Evolutionary conservation across 306 rosid species (phyloP).

Genomic region (Sphenostylis stenocarpa): DNA sequence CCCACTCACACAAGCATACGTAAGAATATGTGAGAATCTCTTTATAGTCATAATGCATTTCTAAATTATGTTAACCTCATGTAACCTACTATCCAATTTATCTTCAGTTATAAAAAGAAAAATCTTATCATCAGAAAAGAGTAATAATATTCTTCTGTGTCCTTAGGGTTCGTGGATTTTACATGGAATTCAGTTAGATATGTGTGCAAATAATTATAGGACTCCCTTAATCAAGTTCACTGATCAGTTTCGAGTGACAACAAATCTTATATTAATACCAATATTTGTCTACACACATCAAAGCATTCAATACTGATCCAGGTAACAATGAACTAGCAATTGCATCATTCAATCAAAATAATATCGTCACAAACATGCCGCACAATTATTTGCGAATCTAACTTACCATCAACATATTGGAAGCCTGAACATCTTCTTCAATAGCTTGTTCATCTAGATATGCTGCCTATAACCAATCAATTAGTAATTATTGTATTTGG

Average conservation of each 20-base stretch:
- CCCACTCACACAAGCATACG: slow-evolving; percentile 8
- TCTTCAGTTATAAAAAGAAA: slow-evolving; percentile 2
- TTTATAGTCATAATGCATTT: slow-evolving; percentile 13
- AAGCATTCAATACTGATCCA: slow-evolving; percentile 14
- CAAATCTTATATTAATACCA: background rate
- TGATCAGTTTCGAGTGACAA: slow-evolving; percentile 18
- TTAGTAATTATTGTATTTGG: slow-evolving; percentile 29
- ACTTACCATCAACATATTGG: slow-evolving; percentile 88
- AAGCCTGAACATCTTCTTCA: slow-evolving; percentile 42
- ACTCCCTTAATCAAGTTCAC: slow-evolving; percentile 9
- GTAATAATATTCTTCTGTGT: background rate
- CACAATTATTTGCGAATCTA: slow-evolving; percentile 19
- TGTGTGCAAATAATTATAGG: background rate
- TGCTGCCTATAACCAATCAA: slow-evolving; percentile 68
- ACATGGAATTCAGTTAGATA: slow-evolving; percentile 4
- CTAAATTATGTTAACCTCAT: slow-evolving; percentile 5
- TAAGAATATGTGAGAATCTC: slow-evolving; percentile 11
- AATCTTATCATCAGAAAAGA: background rate
- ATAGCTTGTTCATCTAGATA: slow-evolving; percentile 59
- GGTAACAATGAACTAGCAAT: slow-evolving; percentile 19
- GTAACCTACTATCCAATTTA: slow-evolving; percentile 15
- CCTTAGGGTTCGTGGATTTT: background rate
- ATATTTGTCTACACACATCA: background rate
- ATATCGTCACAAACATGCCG: background rate
- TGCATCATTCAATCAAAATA: slow-evolving; percentile 27